Evolutionary conservation across 331 rosid genomes (phyloP).

Genomic region (Acacia pycnantha): DNA sequence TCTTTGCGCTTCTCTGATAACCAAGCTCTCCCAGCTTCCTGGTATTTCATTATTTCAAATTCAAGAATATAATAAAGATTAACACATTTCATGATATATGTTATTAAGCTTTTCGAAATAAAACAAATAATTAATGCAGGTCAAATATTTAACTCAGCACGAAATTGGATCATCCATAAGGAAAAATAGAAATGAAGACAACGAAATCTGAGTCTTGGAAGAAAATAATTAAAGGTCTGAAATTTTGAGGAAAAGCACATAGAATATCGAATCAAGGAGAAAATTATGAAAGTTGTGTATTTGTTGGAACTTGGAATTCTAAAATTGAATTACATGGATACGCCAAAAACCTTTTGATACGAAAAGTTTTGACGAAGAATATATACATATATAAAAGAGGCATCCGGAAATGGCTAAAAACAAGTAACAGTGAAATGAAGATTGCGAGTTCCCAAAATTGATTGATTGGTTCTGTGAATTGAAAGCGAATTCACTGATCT

Average conservation of each 20-base stretch:
- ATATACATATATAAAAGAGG: neutral
- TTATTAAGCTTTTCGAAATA: neutral
- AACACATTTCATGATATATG: neutral
- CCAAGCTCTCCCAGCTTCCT: constrained; percentile 71
- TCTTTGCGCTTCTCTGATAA: constrained; percentile 65
- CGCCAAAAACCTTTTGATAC: constrained; percentile 1
- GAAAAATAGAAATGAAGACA: neutral
- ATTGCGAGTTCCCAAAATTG: neutral
- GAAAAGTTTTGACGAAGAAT: neutral
- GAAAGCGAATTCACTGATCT: constrained; percentile 11
- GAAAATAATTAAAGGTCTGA: neutral
- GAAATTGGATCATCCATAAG: neutral
- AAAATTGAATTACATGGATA: neutral
- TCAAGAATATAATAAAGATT: neutral
- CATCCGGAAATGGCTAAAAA: neutral
- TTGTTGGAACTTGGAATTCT: neutral
- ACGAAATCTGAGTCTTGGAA: neutral
- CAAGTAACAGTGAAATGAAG: neutral
- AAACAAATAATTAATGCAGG: neutral
- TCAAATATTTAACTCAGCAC: neutral
- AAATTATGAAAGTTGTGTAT: neutral
- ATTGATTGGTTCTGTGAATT: constrained; percentile 7
- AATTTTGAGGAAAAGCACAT: neutral
- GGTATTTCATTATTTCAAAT: neutral
- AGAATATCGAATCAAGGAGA: neutral